phyloP scores from a whole-genome alignment of 2,329 filamentous ascomycete genomes.

The Trichophyton rubrum region DNA sequence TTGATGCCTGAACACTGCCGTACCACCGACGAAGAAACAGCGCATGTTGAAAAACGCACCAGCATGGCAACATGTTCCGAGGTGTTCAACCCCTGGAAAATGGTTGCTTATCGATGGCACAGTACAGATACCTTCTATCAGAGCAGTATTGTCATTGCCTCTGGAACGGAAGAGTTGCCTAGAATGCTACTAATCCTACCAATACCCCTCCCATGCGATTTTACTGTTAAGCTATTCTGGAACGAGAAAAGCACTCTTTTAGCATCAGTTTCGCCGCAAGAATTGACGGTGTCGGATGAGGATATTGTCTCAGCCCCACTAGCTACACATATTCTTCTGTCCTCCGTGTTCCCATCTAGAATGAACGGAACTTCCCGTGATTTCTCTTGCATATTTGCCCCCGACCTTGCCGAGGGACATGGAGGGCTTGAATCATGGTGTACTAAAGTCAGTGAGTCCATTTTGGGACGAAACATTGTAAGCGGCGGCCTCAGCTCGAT shows the following conservation, averaged over 20 bases:
- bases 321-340: slow-evolving; percentile 15
- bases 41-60: slow-evolving; percentile 19
- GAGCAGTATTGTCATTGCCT: slow-evolving; percentile 14
- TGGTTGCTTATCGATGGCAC: slow-evolving; percentile 23
- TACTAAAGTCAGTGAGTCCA: slow-evolving; percentile 12
- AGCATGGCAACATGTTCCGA: slow-evolving; percentile 21
- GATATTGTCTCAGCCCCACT: slow-evolving; percentile 10
- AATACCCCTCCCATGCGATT: slow-evolving; percentile 14
- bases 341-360: slow-evolving; percentile 14
- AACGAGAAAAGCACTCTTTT: slow-evolving; percentile 16
- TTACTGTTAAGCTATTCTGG: slow-evolving; percentile 22
- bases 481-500: slow-evolving; percentile 5
- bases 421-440: slow-evolving; percentile 14
- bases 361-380: slow-evolving; percentile 13
- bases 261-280: slow-evolving; percentile 12
- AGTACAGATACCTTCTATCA: slow-evolving; percentile 12
- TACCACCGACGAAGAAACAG: slow-evolving; percentile 28
- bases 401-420: slow-evolving; percentile 5
- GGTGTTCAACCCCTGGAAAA: slow-evolving; percentile 28
- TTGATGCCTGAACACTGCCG: slow-evolving; percentile 48
- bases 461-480: slow-evolving; percentile 7
- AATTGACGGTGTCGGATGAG: slow-evolving; percentile 1
- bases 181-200: slow-evolving; percentile 18
- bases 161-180: slow-evolving; percentile 8
- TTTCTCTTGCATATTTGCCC: slow-evolving; percentile 17